phyloP scores from a whole-genome alignment of 768 basidiomycete species.

The Ramaria sp. region DNA sequence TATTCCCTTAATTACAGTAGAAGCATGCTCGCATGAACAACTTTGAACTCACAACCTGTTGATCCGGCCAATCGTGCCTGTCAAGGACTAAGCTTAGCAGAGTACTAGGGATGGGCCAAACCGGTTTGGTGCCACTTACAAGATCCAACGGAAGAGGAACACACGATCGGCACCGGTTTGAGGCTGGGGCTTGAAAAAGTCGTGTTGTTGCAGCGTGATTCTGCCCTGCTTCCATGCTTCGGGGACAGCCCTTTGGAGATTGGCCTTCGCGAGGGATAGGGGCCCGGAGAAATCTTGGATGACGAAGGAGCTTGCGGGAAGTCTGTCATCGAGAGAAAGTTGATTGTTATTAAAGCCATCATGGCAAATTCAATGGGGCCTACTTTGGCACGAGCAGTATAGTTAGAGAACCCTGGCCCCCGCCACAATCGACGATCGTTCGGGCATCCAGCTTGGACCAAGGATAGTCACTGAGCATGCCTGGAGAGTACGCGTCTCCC shows the following conservation, averaged over 20 bases:
- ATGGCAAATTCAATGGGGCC: background rate
- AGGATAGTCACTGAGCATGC: slow-evolving; percentile 29
- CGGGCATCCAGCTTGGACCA: slow-evolving; percentile 25
- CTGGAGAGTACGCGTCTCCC: slow-evolving; percentile 29
- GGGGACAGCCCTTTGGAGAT: slow-evolving; percentile 28
- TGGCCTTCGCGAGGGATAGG: no score
- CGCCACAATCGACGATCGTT: slow-evolving; percentile 29
- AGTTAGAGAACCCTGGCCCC: slow-evolving; percentile 30
- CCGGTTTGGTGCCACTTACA: no score
- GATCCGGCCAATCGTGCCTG: no score
- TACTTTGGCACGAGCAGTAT: slow-evolving; percentile 28
- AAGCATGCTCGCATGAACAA: no score
- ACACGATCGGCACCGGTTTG: slow-evolving; percentile 20
- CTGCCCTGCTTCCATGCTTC: slow-evolving; percentile 26
- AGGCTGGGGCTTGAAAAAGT: slow-evolving; percentile 32
- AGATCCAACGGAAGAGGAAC: slow-evolving; percentile 11
- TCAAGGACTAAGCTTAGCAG: no score
- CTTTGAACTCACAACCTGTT: no score
- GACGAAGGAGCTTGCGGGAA: no score
- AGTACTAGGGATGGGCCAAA: no score
- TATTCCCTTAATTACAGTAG: no score
- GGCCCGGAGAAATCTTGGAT: no score
- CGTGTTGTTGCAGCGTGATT: slow-evolving; percentile 28
- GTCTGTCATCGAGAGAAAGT: no score
- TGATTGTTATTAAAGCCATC: no score